A percentile compares a stretch with the other conserved stretches of the same genome.
Conservation (phyloP, 176 grass and related monocot genomes). For the Leersia perrieri region DNA sequence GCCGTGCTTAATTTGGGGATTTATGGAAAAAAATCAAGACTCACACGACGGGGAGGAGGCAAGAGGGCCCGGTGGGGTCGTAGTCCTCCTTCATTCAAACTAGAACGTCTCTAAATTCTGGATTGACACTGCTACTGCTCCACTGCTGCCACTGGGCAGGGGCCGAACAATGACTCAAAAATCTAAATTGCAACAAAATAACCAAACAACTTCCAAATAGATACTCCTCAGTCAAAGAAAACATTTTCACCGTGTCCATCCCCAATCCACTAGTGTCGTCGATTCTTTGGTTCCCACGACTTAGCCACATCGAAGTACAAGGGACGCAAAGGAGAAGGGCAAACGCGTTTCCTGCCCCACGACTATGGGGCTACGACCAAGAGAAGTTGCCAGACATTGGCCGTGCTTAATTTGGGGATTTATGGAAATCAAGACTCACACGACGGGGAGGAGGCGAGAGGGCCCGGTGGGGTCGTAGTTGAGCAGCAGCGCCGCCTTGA, state of each 20-base stretch:
- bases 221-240: background rate
- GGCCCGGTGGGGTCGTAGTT: conserved; percentile 65
- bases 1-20: background rate
- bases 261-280: background rate
- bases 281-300: background rate
- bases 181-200: background rate
- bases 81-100: conserved; percentile 10
- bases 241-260: background rate
- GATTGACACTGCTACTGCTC: background rate
- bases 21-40: background rate
- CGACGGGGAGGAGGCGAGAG: conserved; percentile 68
- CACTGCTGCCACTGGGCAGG: background rate
- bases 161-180: background rate
- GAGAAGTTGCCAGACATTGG: background rate
- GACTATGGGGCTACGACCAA: too few relatives aligned
- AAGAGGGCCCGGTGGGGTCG: conserved; percentile 56
- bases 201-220: background rate
- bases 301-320: background rate
- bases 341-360: background rate
- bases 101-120: background rate
- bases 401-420: background rate
- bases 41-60: conserved; percentile 78
- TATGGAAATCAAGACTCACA: conserved; percentile 41
- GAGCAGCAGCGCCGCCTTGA: conserved; percentile 69
- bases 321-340: background rate